phyloP scores from a whole-genome alignment of 371 early-diverging fungal genomes.

The Sporodiniella umbellata region DNA sequence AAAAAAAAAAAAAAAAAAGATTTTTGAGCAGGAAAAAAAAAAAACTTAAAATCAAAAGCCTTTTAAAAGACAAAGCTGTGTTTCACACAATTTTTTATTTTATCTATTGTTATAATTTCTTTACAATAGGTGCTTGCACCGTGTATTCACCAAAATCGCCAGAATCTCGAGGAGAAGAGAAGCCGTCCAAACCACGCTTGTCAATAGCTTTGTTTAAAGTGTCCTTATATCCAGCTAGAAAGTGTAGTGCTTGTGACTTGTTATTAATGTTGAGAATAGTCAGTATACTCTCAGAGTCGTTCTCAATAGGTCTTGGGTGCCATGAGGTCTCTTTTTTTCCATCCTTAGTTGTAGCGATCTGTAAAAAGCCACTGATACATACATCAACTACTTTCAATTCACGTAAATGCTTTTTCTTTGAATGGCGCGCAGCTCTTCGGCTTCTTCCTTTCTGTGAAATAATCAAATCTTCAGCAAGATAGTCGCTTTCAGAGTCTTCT shows the following conservation, averaged over 20 bases:
- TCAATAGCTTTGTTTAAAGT: neutral
- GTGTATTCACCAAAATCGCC: neutral
- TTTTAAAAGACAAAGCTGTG: no score
- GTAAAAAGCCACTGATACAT: conserved; percentile 4
- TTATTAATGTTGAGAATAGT: neutral
- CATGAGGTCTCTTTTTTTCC: neutral
- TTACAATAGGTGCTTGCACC: no score
- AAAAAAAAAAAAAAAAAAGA: conserved; percentile 3
- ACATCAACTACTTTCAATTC: conserved; percentile 5
- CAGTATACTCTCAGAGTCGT: neutral
- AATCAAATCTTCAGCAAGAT: conserved; percentile 3
- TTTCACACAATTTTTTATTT: no score
- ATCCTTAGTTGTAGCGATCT: neutral
- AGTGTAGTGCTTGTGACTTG: neutral
- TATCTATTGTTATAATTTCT: no score
- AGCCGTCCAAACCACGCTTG: no score
- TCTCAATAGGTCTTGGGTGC: neutral
- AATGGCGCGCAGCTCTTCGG: conserved; percentile 1
- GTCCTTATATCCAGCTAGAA: neutral
- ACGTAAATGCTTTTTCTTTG: neutral
- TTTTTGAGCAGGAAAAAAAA: no score
- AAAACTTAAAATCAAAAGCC: no score
- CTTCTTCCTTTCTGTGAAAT: conserved; percentile 3
- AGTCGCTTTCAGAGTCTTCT: conserved; percentile 5
- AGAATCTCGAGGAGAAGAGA: no score